Evolutionary conservation across 768 basidiomycete species (phyloP).

Genomic region (Lentinula lateritia): DNA sequence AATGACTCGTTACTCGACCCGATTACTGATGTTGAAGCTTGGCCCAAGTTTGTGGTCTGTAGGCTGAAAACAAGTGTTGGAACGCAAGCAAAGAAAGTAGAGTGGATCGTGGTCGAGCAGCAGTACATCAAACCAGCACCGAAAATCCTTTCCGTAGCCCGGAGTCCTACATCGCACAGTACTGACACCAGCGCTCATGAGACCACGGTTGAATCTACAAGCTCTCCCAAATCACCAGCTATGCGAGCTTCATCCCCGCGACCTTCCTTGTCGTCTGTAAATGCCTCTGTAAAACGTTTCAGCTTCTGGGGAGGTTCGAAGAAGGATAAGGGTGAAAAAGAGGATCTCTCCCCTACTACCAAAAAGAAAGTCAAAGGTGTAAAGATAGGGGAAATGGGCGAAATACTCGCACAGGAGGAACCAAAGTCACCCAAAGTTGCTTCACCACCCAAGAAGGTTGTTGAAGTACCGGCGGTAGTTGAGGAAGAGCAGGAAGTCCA

Average conservation of each 20-base stretch:
- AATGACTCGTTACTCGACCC: conserved; percentile 68
- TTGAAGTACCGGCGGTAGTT: conserved; percentile 5
- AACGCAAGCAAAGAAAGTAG: conserved; percentile 34
- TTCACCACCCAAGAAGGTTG: conserved; percentile 13
- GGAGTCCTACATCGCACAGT: background rate
- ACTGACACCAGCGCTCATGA: background rate
- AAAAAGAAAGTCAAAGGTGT: conserved; percentile 27
- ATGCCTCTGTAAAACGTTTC: conserved; percentile 44
- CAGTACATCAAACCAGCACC: conserved; percentile 35
- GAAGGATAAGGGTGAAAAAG: conserved; percentile 21
- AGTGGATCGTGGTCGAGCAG: conserved; percentile 72
- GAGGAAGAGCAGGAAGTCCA: background rate
- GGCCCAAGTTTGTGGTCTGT: conserved; percentile 69
- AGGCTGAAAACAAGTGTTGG: conserved; percentile 46
- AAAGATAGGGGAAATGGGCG: conserved; percentile 67
- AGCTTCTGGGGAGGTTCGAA: conserved; percentile 46
- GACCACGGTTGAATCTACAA: background rate
- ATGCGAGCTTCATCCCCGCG: conserved; percentile 35
- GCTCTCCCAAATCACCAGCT: conserved; percentile 1
- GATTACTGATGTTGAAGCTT: conserved; percentile 39
- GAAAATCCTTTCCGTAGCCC: conserved; percentile 17
- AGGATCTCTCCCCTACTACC: conserved; percentile 8
- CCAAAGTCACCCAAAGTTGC: conserved; percentile 10
- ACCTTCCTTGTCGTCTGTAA: conserved; percentile 44
- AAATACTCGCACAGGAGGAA: conserved; percentile 53